phyloP scores from a whole-genome alignment of 768 basidiomycete species.

The Mycena olivaceomarginata region DNA sequence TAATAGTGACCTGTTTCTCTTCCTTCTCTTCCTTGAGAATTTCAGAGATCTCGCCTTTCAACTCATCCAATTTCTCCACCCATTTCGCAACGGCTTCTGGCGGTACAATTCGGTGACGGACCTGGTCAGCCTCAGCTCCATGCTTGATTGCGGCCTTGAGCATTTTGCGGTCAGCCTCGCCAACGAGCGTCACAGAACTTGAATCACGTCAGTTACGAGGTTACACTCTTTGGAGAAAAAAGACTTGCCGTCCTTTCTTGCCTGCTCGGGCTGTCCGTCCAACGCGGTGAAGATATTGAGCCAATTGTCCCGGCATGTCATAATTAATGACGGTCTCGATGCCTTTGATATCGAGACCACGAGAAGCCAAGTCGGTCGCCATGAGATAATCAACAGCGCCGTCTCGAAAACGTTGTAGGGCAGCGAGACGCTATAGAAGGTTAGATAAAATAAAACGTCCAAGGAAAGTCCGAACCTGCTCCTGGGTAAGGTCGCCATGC shows the following conservation, averaged over 20 bases:
- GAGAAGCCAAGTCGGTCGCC: constrained; percentile 96
- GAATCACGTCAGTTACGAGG: constrained; percentile 25
- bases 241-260: constrained; percentile 87
- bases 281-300: constrained; percentile 97
- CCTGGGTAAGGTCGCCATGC: constrained; percentile 97
- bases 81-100: constrained; percentile 84
- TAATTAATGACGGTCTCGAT: constrained; percentile 99
- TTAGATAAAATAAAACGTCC: constrained; percentile 19
- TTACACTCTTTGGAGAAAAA: constrained; percentile 9
- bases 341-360: constrained; percentile 98
- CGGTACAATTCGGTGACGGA: constrained; percentile 93
- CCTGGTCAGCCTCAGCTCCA: constrained; percentile 83
- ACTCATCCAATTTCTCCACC: constrained; percentile 77
- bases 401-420: constrained; percentile 92
- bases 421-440: constrained; percentile 82
- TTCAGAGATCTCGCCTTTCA: constrained; percentile 87
- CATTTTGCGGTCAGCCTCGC: constrained; percentile 97
- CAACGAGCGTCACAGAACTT: constrained; percentile 96
- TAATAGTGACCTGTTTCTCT: constrained; percentile 85
- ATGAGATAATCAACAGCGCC: constrained; percentile 93
- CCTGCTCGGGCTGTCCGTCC: constrained; percentile 98
- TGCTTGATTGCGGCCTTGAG: constrained; percentile 97
- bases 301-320: constrained; percentile 96
- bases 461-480: constrained; percentile 77
- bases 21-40: constrained; percentile 95